Evolutionary conservation across 345 rosid genomes (phyloP).

Genomic region (Reutealis trisperma): DNA sequence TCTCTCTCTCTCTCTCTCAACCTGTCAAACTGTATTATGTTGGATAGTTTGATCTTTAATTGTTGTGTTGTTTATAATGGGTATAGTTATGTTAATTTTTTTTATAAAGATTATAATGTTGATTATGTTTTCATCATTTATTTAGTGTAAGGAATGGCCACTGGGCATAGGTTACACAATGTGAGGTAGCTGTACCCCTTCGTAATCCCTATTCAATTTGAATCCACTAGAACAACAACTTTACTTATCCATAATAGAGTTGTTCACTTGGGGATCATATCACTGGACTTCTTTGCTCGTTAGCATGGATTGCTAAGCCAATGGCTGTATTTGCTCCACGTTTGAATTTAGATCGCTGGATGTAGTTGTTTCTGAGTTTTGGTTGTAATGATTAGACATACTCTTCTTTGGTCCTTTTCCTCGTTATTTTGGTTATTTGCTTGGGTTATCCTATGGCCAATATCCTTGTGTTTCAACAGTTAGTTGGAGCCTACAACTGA

Average conservation of each 20-base stretch:
- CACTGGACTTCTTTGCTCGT: not conserved
- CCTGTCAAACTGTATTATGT: not conserved
- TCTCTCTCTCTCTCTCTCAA: not conserved
- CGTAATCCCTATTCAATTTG: not conserved
- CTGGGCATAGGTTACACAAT: not conserved
- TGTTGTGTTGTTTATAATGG: not conserved
- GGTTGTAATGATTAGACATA: not conserved
- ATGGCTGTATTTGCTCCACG: not conserved
- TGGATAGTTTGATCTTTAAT: not conserved
- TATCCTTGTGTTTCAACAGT: not conserved
- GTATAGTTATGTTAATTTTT: not conserved
- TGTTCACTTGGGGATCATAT: not conserved
- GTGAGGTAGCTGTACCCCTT: not conserved
- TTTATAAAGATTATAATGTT: not conserved
- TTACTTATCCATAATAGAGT: not conserved
- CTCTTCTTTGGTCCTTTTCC: not conserved
- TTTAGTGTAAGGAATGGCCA: not conserved
- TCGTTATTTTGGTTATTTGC: not conserved
- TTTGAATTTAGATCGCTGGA: not conserved
- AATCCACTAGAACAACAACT: not conserved
- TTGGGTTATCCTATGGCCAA: not conserved
- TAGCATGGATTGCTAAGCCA: not conserved
- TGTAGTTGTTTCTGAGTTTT: conserved; percentile 12
- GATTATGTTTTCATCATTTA: not conserved
- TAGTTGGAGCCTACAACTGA: not conserved